phyloP scores from a whole-genome alignment of 306 rosid species.

The Gastrolobium villosum region DNA sequence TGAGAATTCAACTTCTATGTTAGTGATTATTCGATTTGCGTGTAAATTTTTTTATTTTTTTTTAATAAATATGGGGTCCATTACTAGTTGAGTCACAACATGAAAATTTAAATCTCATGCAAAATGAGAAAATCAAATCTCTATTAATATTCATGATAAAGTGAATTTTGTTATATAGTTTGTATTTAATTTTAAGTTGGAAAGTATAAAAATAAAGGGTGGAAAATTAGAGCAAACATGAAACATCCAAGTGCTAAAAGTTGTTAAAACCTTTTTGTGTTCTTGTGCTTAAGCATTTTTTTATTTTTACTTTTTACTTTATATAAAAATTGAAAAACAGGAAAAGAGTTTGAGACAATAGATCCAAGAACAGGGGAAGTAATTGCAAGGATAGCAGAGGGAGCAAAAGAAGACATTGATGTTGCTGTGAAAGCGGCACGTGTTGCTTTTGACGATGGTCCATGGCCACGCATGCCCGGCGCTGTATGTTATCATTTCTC shows the following conservation, averaged over 20 bases:
- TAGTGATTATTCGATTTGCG: too few relatives aligned
- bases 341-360: slow-evolving; percentile 80
- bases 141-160: background rate
- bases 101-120: too few relatives aligned
- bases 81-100: too few relatives aligned
- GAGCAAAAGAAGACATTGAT: slow-evolving; percentile 69
- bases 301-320: background rate
- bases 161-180: background rate
- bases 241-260: background rate
- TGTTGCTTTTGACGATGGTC: slow-evolving; percentile 81
- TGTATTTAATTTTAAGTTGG: too few relatives aligned
- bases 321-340: slow-evolving; percentile 45
- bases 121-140: too few relatives aligned
- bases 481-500: slow-evolving; percentile 56
- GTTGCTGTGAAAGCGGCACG: slow-evolving; percentile 91
- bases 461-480: slow-evolving; percentile 91
- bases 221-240: background rate
- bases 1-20: too few relatives aligned
- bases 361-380: slow-evolving; percentile 82
- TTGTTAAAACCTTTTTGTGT: background rate
- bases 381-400: slow-evolving; percentile 71
- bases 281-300: background rate
- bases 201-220: background rate
- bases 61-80: too few relatives aligned
- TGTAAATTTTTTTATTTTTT: too few relatives aligned